phyloP scores from a whole-genome alignment of 2,329 filamentous ascomycete genomes.

The Aspergillus candidus region DNA sequence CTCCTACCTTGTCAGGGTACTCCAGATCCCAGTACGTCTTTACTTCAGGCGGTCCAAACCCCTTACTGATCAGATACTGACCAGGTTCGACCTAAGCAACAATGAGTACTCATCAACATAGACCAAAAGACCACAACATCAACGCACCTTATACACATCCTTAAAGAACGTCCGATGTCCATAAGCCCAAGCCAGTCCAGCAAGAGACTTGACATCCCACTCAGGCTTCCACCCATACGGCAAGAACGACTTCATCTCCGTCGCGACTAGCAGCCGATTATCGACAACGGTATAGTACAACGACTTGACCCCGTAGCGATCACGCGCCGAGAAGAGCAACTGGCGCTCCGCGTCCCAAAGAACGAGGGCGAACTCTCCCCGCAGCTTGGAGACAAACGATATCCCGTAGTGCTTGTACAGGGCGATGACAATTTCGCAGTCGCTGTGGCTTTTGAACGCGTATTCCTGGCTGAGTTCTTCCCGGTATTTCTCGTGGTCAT shows the following conservation, averaged over 20 bases:
- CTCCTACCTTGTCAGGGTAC: slow-evolving; percentile 47
- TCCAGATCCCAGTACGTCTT: slow-evolving; percentile 50
- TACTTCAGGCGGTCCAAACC: slow-evolving; percentile 34
- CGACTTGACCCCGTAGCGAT: slow-evolving; percentile 55
- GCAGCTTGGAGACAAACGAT: slow-evolving; percentile 42
- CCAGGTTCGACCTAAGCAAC: slow-evolving; percentile 38
- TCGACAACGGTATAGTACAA: slow-evolving; percentile 46
- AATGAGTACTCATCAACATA: neutral
- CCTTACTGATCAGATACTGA: slow-evolving; percentile 39
- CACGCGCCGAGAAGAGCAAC: slow-evolving; percentile 45
- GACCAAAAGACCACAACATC: neutral
- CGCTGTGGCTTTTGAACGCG: slow-evolving; percentile 42
- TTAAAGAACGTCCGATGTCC: slow-evolving; percentile 48
- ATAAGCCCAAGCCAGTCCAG: slow-evolving; percentile 40
- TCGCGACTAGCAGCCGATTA: slow-evolving; percentile 42
- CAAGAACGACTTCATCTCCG: slow-evolving; percentile 51
- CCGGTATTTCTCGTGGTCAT: slow-evolving; percentile 47
- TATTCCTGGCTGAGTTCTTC: slow-evolving; percentile 35
- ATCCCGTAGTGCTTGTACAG: slow-evolving; percentile 47
- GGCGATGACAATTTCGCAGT: slow-evolving; percentile 50
- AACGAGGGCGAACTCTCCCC: slow-evolving; percentile 52
- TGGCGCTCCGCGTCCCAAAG: slow-evolving; percentile 44
- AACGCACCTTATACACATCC: slow-evolving; percentile 40
- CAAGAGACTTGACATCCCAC: slow-evolving; percentile 48
- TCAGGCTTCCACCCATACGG: slow-evolving; percentile 47